These are phyloP conservation scores for Penicillium coprophilum DNA, from an alignment of 495 filamentous ascomycete genomes.

Conservation along the genomic window DNA sequence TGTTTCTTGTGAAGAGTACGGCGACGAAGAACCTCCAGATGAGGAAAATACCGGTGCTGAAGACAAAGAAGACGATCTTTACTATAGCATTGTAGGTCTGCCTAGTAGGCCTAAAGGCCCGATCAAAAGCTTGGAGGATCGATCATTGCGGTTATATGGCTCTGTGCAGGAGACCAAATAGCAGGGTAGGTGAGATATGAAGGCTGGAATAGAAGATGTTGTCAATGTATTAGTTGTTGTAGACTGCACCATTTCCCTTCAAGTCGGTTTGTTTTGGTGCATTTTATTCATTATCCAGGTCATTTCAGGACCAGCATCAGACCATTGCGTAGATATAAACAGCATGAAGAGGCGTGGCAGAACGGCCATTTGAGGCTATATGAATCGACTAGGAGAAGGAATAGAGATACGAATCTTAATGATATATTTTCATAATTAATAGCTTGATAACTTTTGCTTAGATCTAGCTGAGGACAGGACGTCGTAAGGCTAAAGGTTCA, in stretches of 20 bases:
- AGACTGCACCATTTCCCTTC: not conserved
- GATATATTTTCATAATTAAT: not conserved
- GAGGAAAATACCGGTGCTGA: not conserved
- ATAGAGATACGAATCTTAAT: not conserved
- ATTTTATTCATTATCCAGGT: not conserved
- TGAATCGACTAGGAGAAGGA: not conserved
- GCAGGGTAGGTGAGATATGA: not conserved
- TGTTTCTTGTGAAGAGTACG: not conserved
- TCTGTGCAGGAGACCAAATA: not conserved
- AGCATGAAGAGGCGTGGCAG: not conserved
- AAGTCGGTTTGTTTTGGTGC: not conserved
- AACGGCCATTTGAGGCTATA: not conserved
- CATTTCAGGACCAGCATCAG: not conserved
- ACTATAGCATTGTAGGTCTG: not conserved
- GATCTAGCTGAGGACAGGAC: not conserved
- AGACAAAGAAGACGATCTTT: not conserved
- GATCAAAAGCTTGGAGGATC: slow-evolving; percentile 1
- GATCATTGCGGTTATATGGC: not conserved
- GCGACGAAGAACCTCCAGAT: not conserved
- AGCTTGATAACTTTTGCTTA: not conserved
- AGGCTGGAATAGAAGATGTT: not conserved
- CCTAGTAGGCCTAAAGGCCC: not conserved
- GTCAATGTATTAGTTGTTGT: not conserved
- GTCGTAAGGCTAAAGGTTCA: not conserved
- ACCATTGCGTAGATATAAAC: not conserved